phyloP scores from a whole-genome alignment of 1,139 yeast genomes.

The Suhomyces bribrorum region DNA sequence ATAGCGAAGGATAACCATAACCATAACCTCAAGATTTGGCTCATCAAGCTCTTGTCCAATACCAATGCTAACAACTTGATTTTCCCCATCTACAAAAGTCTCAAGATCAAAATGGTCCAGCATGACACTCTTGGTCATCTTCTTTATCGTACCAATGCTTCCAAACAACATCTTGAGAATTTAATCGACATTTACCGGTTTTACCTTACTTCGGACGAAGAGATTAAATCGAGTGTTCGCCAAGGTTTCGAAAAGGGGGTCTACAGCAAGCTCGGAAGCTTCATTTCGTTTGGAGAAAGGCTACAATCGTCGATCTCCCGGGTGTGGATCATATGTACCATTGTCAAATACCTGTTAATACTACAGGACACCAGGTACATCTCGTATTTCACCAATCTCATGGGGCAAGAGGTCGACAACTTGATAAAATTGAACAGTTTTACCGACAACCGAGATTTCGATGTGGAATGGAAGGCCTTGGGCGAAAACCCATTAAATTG shows the following conservation, averaged over 20 bases:
- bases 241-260: slow-evolving; percentile 56
- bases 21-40: slow-evolving; percentile 68
- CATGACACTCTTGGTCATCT: slow-evolving; percentile 70
- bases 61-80: slow-evolving; percentile 60
- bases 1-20: slow-evolving; percentile 58
- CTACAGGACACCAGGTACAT: slow-evolving; percentile 36
- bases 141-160: slow-evolving; percentile 41
- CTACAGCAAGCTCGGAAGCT: slow-evolving; percentile 63
- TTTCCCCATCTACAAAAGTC: slow-evolving; percentile 46
- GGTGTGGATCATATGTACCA: slow-evolving; percentile 34
- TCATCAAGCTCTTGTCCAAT: slow-evolving; percentile 61
- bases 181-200: slow-evolving; percentile 40
- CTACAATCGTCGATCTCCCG: slow-evolving; percentile 42
- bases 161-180: slow-evolving; percentile 26
- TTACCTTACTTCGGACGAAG: slow-evolving; percentile 53
- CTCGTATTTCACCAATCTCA: slow-evolving; percentile 26
- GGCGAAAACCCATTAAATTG: slow-evolving; percentile 1
- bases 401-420: slow-evolving; percentile 12
- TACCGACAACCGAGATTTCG: slow-evolving; percentile 53
- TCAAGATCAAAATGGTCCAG: slow-evolving; percentile 77
- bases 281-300: slow-evolving; percentile 52
- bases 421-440: slow-evolving; percentile 14
- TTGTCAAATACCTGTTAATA: slow-evolving; percentile 38
- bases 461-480: slow-evolving; percentile 44
- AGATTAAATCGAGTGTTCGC: slow-evolving; percentile 45